Conservation (phyloP, 169 alveolate species). For the Cryptosporidium parvum region DNA sequence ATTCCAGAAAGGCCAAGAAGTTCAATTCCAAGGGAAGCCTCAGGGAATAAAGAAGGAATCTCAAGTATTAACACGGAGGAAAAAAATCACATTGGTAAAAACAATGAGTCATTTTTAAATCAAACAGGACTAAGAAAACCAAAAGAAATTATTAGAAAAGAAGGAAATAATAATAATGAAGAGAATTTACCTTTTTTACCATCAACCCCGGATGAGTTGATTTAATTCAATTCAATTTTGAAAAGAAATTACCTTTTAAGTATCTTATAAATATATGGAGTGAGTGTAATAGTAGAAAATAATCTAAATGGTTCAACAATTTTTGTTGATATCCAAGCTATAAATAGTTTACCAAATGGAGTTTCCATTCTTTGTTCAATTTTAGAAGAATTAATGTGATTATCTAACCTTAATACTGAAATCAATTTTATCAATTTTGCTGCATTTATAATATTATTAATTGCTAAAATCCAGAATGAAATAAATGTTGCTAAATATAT, state of each 20-base stretch:
- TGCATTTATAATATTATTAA: neutral
- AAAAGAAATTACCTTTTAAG: neutral
- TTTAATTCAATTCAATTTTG: neutral
- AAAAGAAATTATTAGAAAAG: slow-evolving; percentile 7
- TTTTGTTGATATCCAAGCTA: slow-evolving; percentile 66
- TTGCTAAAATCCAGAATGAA: slow-evolving; percentile 17
- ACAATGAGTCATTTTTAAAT: neutral
- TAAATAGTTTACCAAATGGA: slow-evolving; percentile 28
- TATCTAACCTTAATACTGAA: slow-evolving; percentile 10
- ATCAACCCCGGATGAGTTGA: slow-evolving; percentile 52
- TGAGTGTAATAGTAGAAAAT: slow-evolving; percentile 31
- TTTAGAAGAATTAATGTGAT: slow-evolving; percentile 5
- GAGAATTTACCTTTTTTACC: slow-evolving; percentile 60
- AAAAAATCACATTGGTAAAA: neutral
- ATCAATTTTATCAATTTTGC: slow-evolving; percentile 2
- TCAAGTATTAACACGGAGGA: neutral
- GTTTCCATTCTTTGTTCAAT: slow-evolving; percentile 23
- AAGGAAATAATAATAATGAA: neutral
- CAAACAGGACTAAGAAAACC: slow-evolving; percentile 31
- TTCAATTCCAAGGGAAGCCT: slow-evolving; percentile 61
- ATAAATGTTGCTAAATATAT: slow-evolving; percentile 10
- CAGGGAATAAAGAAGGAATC: neutral
- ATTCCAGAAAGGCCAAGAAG: slow-evolving; percentile 72
- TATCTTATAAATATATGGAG: slow-evolving; percentile 42
- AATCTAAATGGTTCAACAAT: slow-evolving; percentile 62